These are phyloP conservation scores for Fusarium armeniacum DNA, from an alignment of 2,329 filamentous ascomycete species.

Conservation along the genomic window DNA sequence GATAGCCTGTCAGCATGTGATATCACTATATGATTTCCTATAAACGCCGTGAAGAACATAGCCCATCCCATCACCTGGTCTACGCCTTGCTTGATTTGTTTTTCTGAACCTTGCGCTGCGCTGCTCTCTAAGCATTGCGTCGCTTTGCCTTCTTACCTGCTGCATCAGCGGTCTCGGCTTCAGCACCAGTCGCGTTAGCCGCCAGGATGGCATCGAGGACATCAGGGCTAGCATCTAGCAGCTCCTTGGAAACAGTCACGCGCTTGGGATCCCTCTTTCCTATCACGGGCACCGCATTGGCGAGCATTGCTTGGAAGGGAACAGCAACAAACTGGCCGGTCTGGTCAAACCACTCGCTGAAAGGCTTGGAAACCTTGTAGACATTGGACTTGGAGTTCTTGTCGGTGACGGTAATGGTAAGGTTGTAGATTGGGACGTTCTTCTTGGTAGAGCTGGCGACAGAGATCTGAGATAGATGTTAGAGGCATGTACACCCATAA, in stretches of 20 bases:
- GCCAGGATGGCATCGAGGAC: slow-evolving; percentile 65
- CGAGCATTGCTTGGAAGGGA: slow-evolving; percentile 84
- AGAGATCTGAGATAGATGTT: slow-evolving; percentile 69
- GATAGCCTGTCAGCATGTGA: slow-evolving; percentile 11
- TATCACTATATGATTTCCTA: slow-evolving; percentile 31
- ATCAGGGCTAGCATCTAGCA: slow-evolving; percentile 60
- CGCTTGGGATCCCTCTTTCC: slow-evolving; percentile 75
- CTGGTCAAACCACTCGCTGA: slow-evolving; percentile 82
- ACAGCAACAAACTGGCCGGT: slow-evolving; percentile 78
- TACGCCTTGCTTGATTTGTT: neutral
- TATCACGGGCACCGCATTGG: slow-evolving; percentile 74
- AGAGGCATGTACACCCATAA: neutral
- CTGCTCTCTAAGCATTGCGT: slow-evolving; percentile 55
- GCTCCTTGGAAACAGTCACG: slow-evolving; percentile 57
- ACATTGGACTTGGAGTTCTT: slow-evolving; percentile 58
- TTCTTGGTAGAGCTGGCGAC: slow-evolving; percentile 82
- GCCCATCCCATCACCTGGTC: slow-evolving; percentile 8
- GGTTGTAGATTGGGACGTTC: slow-evolving; percentile 83
- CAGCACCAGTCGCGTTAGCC: slow-evolving; percentile 51
- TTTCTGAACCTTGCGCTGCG: slow-evolving; percentile 47
- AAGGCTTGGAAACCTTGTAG: slow-evolving; percentile 72
- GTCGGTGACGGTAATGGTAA: slow-evolving; percentile 71
- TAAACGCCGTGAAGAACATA: slow-evolving; percentile 40
- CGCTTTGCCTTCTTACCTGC: slow-evolving; percentile 61
- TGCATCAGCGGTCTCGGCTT: slow-evolving; percentile 52